phyloP scores from a whole-genome alignment of 805 yeast genomes.

The Wickerhamomyces ciferrii region DNA sequence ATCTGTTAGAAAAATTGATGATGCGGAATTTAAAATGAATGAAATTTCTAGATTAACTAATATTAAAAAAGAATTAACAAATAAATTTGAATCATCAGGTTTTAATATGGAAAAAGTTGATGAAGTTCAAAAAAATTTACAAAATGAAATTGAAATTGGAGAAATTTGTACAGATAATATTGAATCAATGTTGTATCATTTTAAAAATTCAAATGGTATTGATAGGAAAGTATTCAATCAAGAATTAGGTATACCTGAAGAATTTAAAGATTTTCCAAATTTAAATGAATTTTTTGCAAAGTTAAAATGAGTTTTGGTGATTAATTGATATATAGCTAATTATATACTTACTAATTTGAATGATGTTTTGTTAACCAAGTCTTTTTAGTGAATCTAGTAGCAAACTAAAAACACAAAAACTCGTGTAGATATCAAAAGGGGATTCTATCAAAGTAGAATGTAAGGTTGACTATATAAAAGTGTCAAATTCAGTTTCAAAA shows the following conservation, averaged over 20 bases:
- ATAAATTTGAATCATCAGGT: slow-evolving; percentile 5
- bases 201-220: slow-evolving; percentile 26
- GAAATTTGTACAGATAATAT: slow-evolving; percentile 33
- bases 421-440: too few relatives aligned
- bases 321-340: too few relatives aligned
- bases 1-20: neutral
- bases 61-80: slow-evolving; percentile 6
- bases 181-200: slow-evolving; percentile 31
- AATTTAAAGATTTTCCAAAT: slow-evolving; percentile 25
- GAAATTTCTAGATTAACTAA: slow-evolving; percentile 10
- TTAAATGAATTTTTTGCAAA: slow-evolving; percentile 2
- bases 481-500: too few relatives aligned
- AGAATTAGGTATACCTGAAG: slow-evolving; percentile 41
- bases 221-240: slow-evolving; percentile 23
- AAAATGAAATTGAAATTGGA: slow-evolving; percentile 3
- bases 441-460: too few relatives aligned
- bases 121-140: slow-evolving; percentile 9
- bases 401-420: too few relatives aligned
- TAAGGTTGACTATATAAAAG: too few relatives aligned
- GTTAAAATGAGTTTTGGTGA: neutral
- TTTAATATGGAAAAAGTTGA: slow-evolving; percentile 10
- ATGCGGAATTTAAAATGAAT: slow-evolving; percentile 1
- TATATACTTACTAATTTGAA: too few relatives aligned
- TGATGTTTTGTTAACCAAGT: too few relatives aligned
- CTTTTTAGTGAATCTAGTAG: too few relatives aligned